These are phyloP conservation scores for Chlamydomonas asymmetrica DNA, from an alignment of 139 green algal species.

Conservation along the genomic window DNA sequence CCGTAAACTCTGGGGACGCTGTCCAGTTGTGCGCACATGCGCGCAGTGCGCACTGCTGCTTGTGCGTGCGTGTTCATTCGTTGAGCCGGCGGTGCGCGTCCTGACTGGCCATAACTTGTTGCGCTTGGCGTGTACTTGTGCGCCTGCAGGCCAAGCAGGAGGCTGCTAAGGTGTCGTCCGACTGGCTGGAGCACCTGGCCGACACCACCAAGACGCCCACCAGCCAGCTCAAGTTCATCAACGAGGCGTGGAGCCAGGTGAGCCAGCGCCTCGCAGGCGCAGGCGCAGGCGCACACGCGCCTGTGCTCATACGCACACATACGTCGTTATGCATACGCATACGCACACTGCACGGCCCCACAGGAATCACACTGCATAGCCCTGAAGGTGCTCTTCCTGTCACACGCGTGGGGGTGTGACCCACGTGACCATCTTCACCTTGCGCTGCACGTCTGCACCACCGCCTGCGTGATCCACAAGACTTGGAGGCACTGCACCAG, in stretches of 20 bases:
- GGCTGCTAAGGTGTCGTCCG: slow-evolving; percentile 44
- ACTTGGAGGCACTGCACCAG: no score
- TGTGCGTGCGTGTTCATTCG: not conserved
- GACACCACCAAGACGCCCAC: slow-evolving; percentile 82
- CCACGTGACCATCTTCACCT: no score
- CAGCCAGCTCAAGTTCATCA: slow-evolving; percentile 90
- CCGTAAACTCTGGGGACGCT: not conserved
- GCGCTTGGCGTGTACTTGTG: not conserved
- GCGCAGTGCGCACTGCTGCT: no score
- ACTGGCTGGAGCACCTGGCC: slow-evolving; percentile 74
- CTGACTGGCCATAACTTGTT: not conserved
- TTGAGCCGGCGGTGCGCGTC: not conserved
- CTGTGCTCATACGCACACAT: no score
- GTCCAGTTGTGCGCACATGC: not conserved
- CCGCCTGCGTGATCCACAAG: no score
- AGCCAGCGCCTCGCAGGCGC: not conserved
- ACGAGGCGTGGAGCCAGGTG: slow-evolving; percentile 83
- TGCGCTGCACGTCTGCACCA: no score
- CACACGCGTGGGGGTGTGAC: no score
- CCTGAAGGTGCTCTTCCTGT: no score
- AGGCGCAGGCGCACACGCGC: no score
- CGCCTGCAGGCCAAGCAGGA: slow-evolving; percentile 34
- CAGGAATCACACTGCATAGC: no score
- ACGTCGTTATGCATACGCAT: no score
- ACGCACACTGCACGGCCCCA: no score